These are phyloP conservation scores for Colletotrichum tanaceti DNA, from an alignment of 2,329 filamentous ascomycete genomes.

Conservation along the genomic window DNA sequence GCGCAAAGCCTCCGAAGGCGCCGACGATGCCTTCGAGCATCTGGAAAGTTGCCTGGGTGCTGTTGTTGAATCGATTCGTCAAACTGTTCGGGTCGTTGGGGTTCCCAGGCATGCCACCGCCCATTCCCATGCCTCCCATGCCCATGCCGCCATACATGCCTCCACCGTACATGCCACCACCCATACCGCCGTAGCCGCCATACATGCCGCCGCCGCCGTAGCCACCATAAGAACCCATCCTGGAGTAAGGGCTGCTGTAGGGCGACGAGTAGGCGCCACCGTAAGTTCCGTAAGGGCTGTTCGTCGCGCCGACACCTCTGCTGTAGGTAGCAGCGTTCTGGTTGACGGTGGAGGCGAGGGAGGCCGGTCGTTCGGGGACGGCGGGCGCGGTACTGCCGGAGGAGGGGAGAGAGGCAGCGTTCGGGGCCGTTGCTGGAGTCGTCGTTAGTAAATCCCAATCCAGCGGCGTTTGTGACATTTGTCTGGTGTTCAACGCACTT, in stretches of 20 bases:
- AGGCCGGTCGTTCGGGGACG: slow-evolving; percentile 83
- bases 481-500: slow-evolving; percentile 56
- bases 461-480: slow-evolving; percentile 17
- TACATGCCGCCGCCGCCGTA: slow-evolving; percentile 55
- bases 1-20: slow-evolving; percentile 95
- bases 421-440: slow-evolving; percentile 47
- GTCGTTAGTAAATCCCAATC: slow-evolving; percentile 34
- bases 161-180: slow-evolving; percentile 53
- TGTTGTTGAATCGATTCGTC: slow-evolving; percentile 94
- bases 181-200: slow-evolving; percentile 55
- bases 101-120: slow-evolving; percentile 61
- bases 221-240: slow-evolving; percentile 63
- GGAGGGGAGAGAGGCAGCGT: slow-evolving; percentile 55
- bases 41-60: slow-evolving; percentile 96
- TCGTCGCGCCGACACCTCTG: slow-evolving; percentile 48
- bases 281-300: slow-evolving; percentile 61
- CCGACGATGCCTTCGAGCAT: slow-evolving; percentile 97
- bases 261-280: slow-evolving; percentile 54
- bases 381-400: slow-evolving; percentile 67
- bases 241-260: slow-evolving; percentile 49
- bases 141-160: slow-evolving; percentile 46
- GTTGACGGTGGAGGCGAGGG: slow-evolving; percentile 83
- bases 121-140: slow-evolving; percentile 55
- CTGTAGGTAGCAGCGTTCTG: slow-evolving; percentile 89
- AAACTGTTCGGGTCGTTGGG: slow-evolving; percentile 93